Evolutionary conservation across 306 rosid genomes (phyloP), one percentile per base, ranked within the genome.

Genomic region (Vigna mungo): DNA sequence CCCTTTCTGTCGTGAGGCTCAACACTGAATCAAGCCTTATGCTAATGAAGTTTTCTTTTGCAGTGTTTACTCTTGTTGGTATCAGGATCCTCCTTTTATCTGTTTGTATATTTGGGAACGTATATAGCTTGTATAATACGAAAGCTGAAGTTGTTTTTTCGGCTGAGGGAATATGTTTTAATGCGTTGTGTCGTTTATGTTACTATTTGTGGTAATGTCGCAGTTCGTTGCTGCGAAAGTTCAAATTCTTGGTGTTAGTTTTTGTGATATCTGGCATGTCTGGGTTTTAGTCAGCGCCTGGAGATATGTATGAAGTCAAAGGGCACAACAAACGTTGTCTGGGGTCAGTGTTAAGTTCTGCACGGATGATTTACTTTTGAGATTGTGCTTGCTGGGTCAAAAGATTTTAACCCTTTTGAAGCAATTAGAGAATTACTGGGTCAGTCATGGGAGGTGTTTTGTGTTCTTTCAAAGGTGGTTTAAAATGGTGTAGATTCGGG

Each of bases 1-100:
- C 91, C 96, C 70, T 74, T 69, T 9, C 46, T 41, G 13, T 54
- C n/a, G 59, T 72, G 58, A 20, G 70, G 15, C 49, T 68, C 46
- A 27, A 39, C 61, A 41, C 41, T 30, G 13, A 18, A 44, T 44
- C 15, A 44, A 44, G 6, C 16, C 3, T 55, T 32, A 14, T 25
- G 17, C 41, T 6, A 1, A 7, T 39, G 44, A 39, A 7, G 67
- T 6, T n/a, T 37, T 21, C 17, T 46, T 13, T 0, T 73, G 5
- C 41, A n/a, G 43, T 11, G 5, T 47, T 30, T 4, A 18, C 23
- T 61, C 7, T 21, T 62, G 23, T 75, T 34, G 21, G 23, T 63
- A 14, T 18, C 7, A 6, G 9, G 80, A n/a, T 49, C 0, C 27
- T 47, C 27, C 27, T 25, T 17, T 1, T 74, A 54, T 46, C 34